Conservation (phyloP, 176 grass and related monocot species). For the Panicum miliaceum region DNA sequence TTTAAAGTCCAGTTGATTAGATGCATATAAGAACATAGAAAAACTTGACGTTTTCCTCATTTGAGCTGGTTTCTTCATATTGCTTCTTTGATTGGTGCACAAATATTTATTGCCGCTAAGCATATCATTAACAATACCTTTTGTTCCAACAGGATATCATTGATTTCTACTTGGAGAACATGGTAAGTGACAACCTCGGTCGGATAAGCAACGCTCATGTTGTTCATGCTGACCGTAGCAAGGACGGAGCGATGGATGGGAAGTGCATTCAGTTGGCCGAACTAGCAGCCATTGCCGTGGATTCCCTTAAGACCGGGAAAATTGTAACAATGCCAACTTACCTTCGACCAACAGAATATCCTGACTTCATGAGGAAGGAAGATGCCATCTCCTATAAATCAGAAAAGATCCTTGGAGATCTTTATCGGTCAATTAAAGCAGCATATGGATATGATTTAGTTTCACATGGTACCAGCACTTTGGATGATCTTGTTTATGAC, state of each 20-base stretch:
- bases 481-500: constrained; percentile 65
- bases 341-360: constrained; percentile 80
- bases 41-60: no score
- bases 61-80: constrained; percentile 2
- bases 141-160: constrained; percentile 71
- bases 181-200: constrained; percentile 86
- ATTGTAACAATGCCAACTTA: constrained; percentile 60
- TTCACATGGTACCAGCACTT: constrained; percentile 37
- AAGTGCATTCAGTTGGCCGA: constrained; percentile 77
- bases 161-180: constrained; percentile 93
- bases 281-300: constrained; percentile 79
- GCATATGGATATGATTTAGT: constrained; percentile 12
- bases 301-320: constrained; percentile 82
- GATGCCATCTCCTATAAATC: constrained; percentile 76
- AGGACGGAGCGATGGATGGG: constrained; percentile 78
- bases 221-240: constrained; percentile 83
- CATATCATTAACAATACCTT: background rate
- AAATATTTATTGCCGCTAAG: background rate
- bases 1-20: background rate
- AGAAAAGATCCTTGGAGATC: constrained; percentile 65
- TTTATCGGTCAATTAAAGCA: constrained; percentile 48
- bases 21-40: background rate
- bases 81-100: constrained; percentile 5
- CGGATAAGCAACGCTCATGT: constrained; percentile 91
- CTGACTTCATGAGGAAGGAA: constrained; percentile 89